These are phyloP conservation scores for Kwoniella shandongensis DNA, from an alignment of 768 basidiomycete genomes.

Conservation along the genomic window DNA sequence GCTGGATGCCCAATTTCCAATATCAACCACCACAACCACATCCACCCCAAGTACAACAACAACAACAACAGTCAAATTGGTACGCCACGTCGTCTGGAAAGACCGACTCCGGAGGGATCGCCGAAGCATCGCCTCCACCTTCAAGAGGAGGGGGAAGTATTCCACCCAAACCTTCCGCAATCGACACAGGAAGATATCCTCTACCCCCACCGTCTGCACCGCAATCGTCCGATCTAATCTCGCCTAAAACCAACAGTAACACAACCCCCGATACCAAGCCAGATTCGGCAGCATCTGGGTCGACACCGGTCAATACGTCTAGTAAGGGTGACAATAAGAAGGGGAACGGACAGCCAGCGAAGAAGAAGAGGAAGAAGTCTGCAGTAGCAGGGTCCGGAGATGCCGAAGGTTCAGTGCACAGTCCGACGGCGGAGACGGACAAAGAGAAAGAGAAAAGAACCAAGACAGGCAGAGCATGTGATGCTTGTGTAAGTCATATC, in stretches of 20 bases:
- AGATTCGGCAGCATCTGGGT: not conserved
- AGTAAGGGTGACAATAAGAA: not conserved
- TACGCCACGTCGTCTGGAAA: not conserved
- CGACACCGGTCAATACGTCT: not conserved
- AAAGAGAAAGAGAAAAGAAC: slow-evolving; percentile 48
- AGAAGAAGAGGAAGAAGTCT: slow-evolving; percentile 18
- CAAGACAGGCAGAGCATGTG: slow-evolving; percentile 52
- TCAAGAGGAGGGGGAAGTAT: not conserved
- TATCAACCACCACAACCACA: not conserved
- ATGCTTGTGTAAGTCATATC: slow-evolving; percentile 47
- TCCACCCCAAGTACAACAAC: not conserved
- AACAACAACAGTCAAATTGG: not conserved
- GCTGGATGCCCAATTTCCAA: not conserved
- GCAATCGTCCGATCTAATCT: not conserved
- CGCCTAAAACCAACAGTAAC: not conserved
- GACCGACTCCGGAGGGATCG: not conserved
- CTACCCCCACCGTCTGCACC: not conserved
- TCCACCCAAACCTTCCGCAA: not conserved
- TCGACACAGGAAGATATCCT: not conserved
- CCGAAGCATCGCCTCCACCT: not conserved
- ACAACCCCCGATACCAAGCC: slow-evolving; percentile 4
- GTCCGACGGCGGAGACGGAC: slow-evolving; percentile 3
- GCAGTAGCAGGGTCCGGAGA: not conserved
- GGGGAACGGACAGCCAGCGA: not conserved
- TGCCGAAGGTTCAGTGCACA: not conserved